Base-by-base conservation (phyloP, 352 stramenopile species). In the Phytophthora brassicae region DNA sequence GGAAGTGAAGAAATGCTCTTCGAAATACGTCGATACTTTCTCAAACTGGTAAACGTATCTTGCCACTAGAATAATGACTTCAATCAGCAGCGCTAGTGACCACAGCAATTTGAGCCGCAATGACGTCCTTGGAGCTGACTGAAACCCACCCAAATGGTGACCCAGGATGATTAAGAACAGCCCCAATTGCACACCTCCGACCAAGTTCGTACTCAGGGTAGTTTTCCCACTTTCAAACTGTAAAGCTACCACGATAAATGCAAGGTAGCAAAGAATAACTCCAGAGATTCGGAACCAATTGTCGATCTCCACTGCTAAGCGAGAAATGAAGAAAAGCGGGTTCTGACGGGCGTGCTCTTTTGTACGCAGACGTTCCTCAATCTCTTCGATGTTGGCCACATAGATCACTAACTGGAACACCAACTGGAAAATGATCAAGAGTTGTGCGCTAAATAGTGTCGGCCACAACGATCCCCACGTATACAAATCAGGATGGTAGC, bases 361-460 rank as follows among this genome's bases (percentile, higher is more conserved):
- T 0, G 76, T 90, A 20, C 67, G 64, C 19, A 90, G 69, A 0
- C 81, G 78, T 49, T 92, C 78, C 17, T 91, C 68, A 35, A 89
- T 90, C 1, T 71, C 81, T 19, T 89, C 69, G 14, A 75, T 85
- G 35, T 90, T 93, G 0, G 76, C 68, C 13, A 90, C 79, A 41
- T 95, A 95, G 6, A 95, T 85, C 45, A 94, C 84, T 20, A 95
- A 73, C 64, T 95, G 86, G 39, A 93, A 90, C 9, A 95, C 81
- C 12, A 95, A 47, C 58, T 94, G 83, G 16, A 90, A 75, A 26
- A 95, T 94, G 45, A 95, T 91, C 8, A 92, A 51, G 23, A 95
- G 72, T 48, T 95, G 86, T 0, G 86, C 84, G 24, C 71, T 90
- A 58, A 94, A 95, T 0, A 95, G 60, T 2, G 86, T 92, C 17